Percentiles rank a stretch among this genome's conserved stretches.
Evolutionary conservation across 305 asterid species (phyloP).

Genomic region (Plantago coronopus): DNA sequence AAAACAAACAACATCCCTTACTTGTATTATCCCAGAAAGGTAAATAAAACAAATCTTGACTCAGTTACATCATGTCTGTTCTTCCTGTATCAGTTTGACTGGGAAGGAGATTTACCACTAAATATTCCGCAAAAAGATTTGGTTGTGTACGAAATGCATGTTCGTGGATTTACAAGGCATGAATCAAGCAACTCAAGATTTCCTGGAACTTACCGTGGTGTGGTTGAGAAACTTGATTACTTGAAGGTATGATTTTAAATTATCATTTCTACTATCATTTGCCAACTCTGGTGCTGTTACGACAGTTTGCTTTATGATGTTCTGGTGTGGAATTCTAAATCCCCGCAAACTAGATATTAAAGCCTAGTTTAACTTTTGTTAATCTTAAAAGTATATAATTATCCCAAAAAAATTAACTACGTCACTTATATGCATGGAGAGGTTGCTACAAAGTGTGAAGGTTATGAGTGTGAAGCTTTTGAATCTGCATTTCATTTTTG

Average conservation of each 20-base stretch:
- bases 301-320: conserved; percentile 11
- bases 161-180: conserved; percentile 91
- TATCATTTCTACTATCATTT: neutral
- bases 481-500: too few relatives aligned
- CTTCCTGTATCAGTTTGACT: conserved; percentile 64
- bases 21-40: conserved; percentile 12
- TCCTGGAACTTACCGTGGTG: conserved; percentile 89
- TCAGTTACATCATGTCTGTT: conserved; percentile 18
- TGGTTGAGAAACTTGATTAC: conserved; percentile 90
- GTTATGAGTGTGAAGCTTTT: too few relatives aligned
- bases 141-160: conserved; percentile 89
- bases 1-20: neutral
- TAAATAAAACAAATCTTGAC: conserved; percentile 17
- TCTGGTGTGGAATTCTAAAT: neutral
- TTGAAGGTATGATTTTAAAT: conserved; percentile 51
- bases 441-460: too few relatives aligned
- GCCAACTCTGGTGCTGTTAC: neutral
- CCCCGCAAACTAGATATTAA: too few relatives aligned
- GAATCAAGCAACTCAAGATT: conserved; percentile 68
- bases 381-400: too few relatives aligned
- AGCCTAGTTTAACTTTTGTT: too few relatives aligned
- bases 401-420: too few relatives aligned
- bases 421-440: too few relatives aligned
- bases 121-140: conserved; percentile 67
- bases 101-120: conserved; percentile 96